Evolutionary conservation across 2,329 filamentous ascomycete genomes (phyloP).

Genomic region (Parastagonospora avenae): DNA sequence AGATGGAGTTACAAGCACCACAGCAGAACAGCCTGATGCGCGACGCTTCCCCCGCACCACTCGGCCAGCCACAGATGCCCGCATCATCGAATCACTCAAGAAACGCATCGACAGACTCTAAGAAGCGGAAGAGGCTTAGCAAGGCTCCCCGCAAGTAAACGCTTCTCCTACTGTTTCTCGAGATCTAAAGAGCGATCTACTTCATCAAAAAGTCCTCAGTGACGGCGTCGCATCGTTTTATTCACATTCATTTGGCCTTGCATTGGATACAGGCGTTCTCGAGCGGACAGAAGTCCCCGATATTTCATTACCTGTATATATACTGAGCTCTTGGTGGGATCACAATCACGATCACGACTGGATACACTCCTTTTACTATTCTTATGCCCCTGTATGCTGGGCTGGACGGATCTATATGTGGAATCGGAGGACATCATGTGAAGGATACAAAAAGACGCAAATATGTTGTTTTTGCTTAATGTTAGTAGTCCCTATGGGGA

Average conservation of each 20-base stretch:
- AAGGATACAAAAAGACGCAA: slow-evolving; percentile 3
- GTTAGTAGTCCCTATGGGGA: slow-evolving; percentile 4
- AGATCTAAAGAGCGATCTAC: slow-evolving; percentile 4
- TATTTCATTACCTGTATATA: too few relatives aligned
- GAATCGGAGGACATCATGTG: slow-evolving; percentile 1
- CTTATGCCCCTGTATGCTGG: not conserved
- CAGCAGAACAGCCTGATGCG: slow-evolving; percentile 41
- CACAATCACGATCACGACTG: too few relatives aligned
- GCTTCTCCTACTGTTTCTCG: slow-evolving; percentile 5
- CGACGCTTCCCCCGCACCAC: slow-evolving; percentile 40
- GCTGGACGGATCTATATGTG: not conserved
- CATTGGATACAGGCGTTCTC: slow-evolving; percentile 15
- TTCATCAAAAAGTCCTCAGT: slow-evolving; percentile 12
- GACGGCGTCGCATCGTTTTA: slow-evolving; percentile 12
- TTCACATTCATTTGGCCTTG: slow-evolving; percentile 11
- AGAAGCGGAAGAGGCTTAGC: slow-evolving; percentile 43
- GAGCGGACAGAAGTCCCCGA: too few relatives aligned
- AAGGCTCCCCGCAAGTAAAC: slow-evolving; percentile 40
- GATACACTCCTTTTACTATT: too few relatives aligned
- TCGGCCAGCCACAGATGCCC: slow-evolving; percentile 22
- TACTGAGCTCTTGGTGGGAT: too few relatives aligned
- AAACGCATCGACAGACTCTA: slow-evolving; percentile 41
- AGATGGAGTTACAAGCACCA: slow-evolving; percentile 44
- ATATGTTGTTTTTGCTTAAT: slow-evolving; percentile 11
- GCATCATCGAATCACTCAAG: slow-evolving; percentile 26